Conservation (phyloP, 1,284 basidiomycete genomes). For the Macrocystidia cucumis region DNA sequence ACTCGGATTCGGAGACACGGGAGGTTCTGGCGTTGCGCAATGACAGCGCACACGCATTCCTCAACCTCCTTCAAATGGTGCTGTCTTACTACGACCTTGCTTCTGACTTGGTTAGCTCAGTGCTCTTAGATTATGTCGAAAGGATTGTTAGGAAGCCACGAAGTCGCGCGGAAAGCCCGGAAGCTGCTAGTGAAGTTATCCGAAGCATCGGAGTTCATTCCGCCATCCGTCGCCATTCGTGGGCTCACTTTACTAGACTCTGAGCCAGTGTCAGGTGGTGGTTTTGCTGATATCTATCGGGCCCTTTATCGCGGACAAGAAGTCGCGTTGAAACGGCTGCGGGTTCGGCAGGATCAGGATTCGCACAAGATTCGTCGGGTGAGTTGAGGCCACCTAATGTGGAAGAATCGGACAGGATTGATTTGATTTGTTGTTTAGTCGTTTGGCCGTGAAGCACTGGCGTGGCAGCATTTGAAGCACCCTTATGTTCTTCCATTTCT, state of each 20-base stretch:
- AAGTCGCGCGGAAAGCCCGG: slow-evolving; percentile 12
- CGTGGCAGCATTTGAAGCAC: slow-evolving; percentile 17
- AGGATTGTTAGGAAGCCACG: slow-evolving; percentile 9
- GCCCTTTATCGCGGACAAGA: slow-evolving; percentile 14
- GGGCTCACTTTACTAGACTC: slow-evolving; percentile 10
- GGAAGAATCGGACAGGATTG: no score
- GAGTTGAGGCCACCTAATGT: no score
- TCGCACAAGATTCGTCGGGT: slow-evolving; percentile 12
- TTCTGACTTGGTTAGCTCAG: background rate
- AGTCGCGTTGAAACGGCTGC: slow-evolving; percentile 14
- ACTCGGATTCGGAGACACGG: slow-evolving; percentile 7
- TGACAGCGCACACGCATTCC: slow-evolving; percentile 11
- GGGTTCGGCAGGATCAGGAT: slow-evolving; percentile 12
- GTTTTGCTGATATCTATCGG: slow-evolving; percentile 15
- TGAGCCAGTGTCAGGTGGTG: slow-evolving; percentile 13
- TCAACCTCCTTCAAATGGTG: slow-evolving; percentile 11
- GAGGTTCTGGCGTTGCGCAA: slow-evolving; percentile 8
- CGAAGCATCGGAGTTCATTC: slow-evolving; percentile 14
- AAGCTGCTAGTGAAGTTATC: slow-evolving; percentile 18
- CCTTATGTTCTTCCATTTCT: slow-evolving; percentile 14
- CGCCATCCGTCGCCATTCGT: slow-evolving; percentile 15
- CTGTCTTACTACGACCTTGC: background rate
- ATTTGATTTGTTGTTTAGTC: slow-evolving; percentile 10
- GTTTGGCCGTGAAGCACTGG: slow-evolving; percentile 15
- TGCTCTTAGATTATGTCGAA: slow-evolving; percentile 9